These are phyloP conservation scores for Neurospora sp. DNA, from an alignment of 495 filamentous ascomycete species.

Conservation along the genomic window DNA sequence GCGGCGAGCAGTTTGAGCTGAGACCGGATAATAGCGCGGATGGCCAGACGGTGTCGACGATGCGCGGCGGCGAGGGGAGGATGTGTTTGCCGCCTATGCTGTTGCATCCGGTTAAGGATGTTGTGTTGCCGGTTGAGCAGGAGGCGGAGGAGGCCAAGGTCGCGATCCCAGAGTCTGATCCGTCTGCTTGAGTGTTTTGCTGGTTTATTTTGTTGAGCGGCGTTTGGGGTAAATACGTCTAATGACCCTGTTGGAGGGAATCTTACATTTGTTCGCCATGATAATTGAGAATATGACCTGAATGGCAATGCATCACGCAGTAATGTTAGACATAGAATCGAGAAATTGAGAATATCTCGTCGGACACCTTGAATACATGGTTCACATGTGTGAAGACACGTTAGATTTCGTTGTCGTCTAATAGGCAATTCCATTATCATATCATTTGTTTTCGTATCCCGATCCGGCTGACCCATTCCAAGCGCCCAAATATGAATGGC, in stretches of 20 bases:
- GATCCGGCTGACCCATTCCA: slow-evolving; percentile 1
- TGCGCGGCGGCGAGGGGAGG: slow-evolving; percentile 57
- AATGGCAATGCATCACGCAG: background rate
- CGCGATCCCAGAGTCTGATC: slow-evolving; percentile 27
- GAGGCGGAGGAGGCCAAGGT: slow-evolving; percentile 23
- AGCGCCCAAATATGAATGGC: slow-evolving; percentile 7
- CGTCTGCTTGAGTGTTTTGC: slow-evolving; percentile 17
- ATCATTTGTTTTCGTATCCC: background rate
- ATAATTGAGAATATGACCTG: background rate
- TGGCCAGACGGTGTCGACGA: slow-evolving; percentile 33
- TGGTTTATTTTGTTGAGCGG: background rate
- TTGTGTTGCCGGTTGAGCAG: slow-evolving; percentile 70
- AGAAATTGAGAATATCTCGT: background rate
- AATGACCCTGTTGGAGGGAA: background rate
- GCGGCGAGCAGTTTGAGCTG: slow-evolving; percentile 73
- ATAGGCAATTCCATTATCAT: slow-evolving; percentile 10
- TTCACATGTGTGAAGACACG: background rate
- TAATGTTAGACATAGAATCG: background rate
- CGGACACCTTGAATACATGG: background rate
- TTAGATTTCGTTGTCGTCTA: background rate
- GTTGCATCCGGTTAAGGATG: slow-evolving; percentile 84
- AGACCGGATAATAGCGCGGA: slow-evolving; percentile 42
- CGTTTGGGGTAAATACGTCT: slow-evolving; percentile 1
- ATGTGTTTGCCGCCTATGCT: slow-evolving; percentile 94
- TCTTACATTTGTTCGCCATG: background rate